Base-by-base conservation (phyloP, 2,329 filamentous ascomycete species). In the Blastomyces gilchristii region DNA sequence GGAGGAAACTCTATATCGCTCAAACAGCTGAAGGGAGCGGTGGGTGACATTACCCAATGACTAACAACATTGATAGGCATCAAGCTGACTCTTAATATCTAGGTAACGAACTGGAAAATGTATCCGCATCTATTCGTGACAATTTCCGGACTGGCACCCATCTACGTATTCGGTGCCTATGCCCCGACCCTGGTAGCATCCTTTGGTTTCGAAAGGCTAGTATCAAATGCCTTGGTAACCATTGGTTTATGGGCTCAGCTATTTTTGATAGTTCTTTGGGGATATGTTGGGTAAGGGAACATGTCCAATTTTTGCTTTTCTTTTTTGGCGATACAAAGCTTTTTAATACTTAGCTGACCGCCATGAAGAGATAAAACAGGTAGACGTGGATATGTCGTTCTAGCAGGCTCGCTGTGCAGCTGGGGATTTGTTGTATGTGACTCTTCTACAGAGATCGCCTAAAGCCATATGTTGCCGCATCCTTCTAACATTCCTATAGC, bases 111-210 rank as follows among this genome's bases (percentile, higher is more conserved):
- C 69, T 82, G 79, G 79, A 75, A 79, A 1, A 72, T 83, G 22
- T 82, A 77, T 76, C 67, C 75, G 2, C 81, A 83, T 60, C 73
- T 81, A 14, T 58, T 78, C n/a, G 79, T 83, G 63, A 79, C 81
- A n/a, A 62, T 65, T n/a, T 52, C 0, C 69, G 82, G 1, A 68
- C 68, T 65, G 80, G 80, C 68, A 81, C 81, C 65, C 78, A 78
- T 0, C 79, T 79, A 0, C 76, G 80, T 61, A 73, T 80, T 64
- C 77, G 76, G 81, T 67, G 79, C 81, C 1, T 82, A 83, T 65
- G 75, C 79, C 0, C 81, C 81, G 0, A 77, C 79, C 2, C 79
- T 83, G 18, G 77, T 83, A 49, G 74, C 68, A 45, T 76, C 75
- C 39, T 81, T 83, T 64, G 81, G 81, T 7, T 83, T 80, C 63